Evolutionary conservation across 2,329 filamentous ascomycete genomes (phyloP).

Genomic region (Samsoniella hepiali): DNA sequence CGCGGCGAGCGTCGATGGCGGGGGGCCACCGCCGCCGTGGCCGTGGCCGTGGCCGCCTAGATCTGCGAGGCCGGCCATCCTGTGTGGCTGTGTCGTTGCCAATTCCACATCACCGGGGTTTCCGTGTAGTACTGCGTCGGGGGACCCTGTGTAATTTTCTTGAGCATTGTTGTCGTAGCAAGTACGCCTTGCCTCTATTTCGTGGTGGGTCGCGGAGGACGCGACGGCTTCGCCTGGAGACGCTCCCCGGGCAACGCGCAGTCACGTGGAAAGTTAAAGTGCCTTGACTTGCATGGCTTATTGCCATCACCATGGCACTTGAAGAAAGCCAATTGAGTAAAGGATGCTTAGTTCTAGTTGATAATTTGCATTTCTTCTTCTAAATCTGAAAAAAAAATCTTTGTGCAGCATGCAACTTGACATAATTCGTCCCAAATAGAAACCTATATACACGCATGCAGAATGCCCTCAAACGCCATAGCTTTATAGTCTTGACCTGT

Average conservation of each 20-base stretch:
- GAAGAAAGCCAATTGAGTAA: not conserved
- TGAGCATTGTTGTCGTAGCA: not conserved
- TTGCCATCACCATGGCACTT: not conserved
- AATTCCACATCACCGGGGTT: not conserved
- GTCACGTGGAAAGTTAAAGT: conserved; percentile 13
- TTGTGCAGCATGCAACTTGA: not conserved
- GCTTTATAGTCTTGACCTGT: conserved; percentile 8
- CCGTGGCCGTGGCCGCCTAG: not conserved
- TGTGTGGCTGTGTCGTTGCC: conserved; percentile 1
- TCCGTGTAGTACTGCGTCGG: not conserved
- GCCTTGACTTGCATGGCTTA: not conserved
- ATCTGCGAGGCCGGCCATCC: conserved; percentile 15
- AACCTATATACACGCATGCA: conserved; percentile 18
- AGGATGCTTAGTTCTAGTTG: not conserved
- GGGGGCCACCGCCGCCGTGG: conserved; percentile 32
- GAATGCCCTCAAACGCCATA: conserved; percentile 18
- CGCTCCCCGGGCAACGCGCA: not conserved
- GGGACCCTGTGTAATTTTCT: not conserved
- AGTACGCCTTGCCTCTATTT: not conserved
- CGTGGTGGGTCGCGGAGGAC: conserved; percentile 17
- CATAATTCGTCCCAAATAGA: conserved; percentile 14
- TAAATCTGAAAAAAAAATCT: not conserved
- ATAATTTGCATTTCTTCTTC: conserved; percentile 11
- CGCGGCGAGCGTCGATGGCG: conserved; percentile 81
- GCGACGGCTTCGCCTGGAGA: not conserved